Conservation (phyloP, 73 alveolate species). For the Tetrahymena thermophila region DNA sequence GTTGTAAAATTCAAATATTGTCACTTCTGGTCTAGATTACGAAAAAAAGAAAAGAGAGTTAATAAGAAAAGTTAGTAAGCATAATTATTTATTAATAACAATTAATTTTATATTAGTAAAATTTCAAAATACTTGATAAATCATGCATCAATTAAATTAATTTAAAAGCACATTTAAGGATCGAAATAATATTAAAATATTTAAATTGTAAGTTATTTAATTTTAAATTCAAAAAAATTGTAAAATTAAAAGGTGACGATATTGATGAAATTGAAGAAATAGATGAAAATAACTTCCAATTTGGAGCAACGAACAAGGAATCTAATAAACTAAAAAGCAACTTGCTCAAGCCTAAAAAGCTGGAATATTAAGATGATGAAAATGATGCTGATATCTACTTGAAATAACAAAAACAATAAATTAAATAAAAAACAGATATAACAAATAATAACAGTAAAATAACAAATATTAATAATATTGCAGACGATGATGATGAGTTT, state of each 20-base stretch:
- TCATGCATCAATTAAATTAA: no score
- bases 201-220: no score
- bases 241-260: neutral
- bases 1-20: neutral
- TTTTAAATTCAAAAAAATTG: no score
- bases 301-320: neutral
- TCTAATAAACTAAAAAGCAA: neutral
- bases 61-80: neutral
- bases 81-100: neutral
- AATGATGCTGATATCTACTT: neutral
- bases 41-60: neutral
- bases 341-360: neutral
- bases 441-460: neutral
- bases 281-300: neutral
- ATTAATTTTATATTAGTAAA: neutral
- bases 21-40: neutral
- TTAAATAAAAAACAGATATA: neutral
- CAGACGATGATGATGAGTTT: neutral
- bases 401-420: neutral
- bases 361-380: neutral
- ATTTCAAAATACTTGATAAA: no score
- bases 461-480: neutral
- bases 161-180: no score
- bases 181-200: no score
- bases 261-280: neutral